phyloP scores from a whole-genome alignment of 2,329 filamentous ascomycete genomes.

The Alternaria arborescens region DNA sequence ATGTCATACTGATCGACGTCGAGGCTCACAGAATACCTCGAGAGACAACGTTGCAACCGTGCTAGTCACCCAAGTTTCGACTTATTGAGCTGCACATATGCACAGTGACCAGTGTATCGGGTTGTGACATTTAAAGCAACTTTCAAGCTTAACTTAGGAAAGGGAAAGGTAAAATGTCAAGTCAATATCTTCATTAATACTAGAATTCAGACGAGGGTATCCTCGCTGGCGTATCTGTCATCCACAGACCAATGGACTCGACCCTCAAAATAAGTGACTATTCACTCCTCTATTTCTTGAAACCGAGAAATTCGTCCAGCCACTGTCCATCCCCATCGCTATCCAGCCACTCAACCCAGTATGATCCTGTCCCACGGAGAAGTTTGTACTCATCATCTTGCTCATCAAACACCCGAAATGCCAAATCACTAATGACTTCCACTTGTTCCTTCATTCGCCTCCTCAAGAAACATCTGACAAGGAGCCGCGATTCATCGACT shows the following conservation, averaged over 20 bases:
- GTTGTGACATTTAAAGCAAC: not conserved
- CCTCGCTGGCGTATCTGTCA: not conserved
- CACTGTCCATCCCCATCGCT: no score
- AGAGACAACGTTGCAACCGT: not conserved
- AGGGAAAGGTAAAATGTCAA: not conserved
- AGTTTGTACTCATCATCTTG: no score
- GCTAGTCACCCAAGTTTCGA: not conserved
- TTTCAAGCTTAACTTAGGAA: not conserved
- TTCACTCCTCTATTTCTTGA: no score
- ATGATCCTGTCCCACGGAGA: no score
- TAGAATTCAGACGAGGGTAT: not conserved
- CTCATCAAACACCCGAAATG: no score
- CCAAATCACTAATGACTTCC: no score
- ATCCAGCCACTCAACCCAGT: no score
- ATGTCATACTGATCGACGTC: not conserved
- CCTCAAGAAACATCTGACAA: not conserved
- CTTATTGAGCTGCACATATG: not conserved
- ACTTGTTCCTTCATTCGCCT: not conserved
- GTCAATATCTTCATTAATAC: not conserved
- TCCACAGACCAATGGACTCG: not conserved
- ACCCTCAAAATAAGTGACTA: no score
- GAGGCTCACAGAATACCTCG: not conserved
- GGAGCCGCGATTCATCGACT: no score
- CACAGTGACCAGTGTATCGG: no score
- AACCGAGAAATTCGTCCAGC: no score